Percentiles rank a stretch among this genome's conserved stretches.
phyloP scores from a whole-genome alignment of 345 rosid species.

The Ceriops tagal region DNA sequence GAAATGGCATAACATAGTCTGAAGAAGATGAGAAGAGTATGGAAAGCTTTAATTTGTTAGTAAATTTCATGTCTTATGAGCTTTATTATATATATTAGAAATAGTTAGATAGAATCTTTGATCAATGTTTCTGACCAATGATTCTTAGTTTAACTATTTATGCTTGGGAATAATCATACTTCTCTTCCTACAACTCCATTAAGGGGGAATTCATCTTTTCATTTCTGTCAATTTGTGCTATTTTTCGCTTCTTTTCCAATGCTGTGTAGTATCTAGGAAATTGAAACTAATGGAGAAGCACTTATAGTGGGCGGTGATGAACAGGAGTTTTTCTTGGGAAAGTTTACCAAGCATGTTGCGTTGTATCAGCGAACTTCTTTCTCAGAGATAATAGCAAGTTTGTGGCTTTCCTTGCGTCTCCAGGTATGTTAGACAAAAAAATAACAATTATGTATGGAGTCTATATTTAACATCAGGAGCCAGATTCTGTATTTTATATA shows the following conservation, averaged over 20 bases:
- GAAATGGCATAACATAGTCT: background rate
- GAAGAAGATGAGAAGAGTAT: background rate
- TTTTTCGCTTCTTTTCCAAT: too few relatives aligned
- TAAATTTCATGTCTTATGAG: background rate
- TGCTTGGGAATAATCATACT: too few relatives aligned
- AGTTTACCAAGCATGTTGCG: constrained; percentile 54
- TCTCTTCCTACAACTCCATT: too few relatives aligned
- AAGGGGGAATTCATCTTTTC: too few relatives aligned
- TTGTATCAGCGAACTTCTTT: constrained; percentile 77
- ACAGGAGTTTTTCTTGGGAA: constrained; percentile 62
- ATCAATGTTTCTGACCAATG: background rate
- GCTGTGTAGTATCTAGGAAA: too few relatives aligned
- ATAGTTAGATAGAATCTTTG: too few relatives aligned
- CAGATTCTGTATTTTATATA: background rate
- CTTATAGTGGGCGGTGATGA: constrained; percentile 19
- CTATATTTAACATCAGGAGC: background rate
- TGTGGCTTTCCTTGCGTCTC: constrained; percentile 97
- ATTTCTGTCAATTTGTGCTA: too few relatives aligned
- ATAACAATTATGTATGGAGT: background rate
- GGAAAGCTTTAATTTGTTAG: background rate
- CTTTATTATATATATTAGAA: too few relatives aligned
- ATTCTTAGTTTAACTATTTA: too few relatives aligned
- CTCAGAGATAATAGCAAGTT: constrained; percentile 73
- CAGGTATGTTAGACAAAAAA: constrained; percentile 51
- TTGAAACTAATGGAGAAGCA: background rate